These are phyloP conservation scores for Psilocybe sp. DNA, from an alignment of 768 basidiomycete genomes.

Conservation along the genomic window DNA sequence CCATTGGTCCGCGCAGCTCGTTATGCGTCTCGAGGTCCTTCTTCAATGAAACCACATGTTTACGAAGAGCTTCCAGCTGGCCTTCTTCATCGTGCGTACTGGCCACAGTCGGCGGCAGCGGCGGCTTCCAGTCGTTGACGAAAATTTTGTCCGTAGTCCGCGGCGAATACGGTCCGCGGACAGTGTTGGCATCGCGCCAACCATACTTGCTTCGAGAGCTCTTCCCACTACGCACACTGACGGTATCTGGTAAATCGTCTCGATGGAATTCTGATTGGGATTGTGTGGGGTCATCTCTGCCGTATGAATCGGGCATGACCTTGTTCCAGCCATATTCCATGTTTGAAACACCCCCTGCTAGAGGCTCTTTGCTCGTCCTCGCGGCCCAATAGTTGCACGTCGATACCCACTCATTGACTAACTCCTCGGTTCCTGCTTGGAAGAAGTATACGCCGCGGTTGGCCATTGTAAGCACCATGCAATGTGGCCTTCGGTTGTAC, in stretches of 20 bases:
- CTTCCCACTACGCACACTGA: constrained; percentile 74
- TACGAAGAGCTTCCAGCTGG: constrained; percentile 85
- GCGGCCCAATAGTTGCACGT: constrained; percentile 99
- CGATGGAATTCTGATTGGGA: constrained; percentile 56
- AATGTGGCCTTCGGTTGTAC: constrained; percentile 90
- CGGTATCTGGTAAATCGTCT: constrained; percentile 56
- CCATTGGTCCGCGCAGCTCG: constrained; percentile 80
- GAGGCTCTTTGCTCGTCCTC: constrained; percentile 89
- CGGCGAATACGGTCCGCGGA: constrained; percentile 67
- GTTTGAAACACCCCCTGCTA: constrained; percentile 95
- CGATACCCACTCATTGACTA: constrained; percentile 98
- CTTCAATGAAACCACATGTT: constrained; percentile 74
- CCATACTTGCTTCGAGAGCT: constrained; percentile 74
- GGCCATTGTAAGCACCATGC: constrained; percentile 89
- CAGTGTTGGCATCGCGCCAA: constrained; percentile 66
- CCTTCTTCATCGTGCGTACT: constrained; percentile 90
- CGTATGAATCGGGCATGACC: constrained; percentile 46
- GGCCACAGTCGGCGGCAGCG: constrained; percentile 77
- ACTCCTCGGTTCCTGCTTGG: constrained; percentile 97
- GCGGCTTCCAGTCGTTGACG: constrained; percentile 94
- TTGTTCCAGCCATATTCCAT: constrained; percentile 99
- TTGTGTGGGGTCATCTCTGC: constrained; percentile 43
- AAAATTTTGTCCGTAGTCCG: constrained; percentile 73
- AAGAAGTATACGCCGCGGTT: constrained; percentile 95
- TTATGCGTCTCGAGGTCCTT: constrained; percentile 82